Base-by-base conservation (phyloP, 345 rosid species). In the Lagerstroemia speciosa region DNA sequence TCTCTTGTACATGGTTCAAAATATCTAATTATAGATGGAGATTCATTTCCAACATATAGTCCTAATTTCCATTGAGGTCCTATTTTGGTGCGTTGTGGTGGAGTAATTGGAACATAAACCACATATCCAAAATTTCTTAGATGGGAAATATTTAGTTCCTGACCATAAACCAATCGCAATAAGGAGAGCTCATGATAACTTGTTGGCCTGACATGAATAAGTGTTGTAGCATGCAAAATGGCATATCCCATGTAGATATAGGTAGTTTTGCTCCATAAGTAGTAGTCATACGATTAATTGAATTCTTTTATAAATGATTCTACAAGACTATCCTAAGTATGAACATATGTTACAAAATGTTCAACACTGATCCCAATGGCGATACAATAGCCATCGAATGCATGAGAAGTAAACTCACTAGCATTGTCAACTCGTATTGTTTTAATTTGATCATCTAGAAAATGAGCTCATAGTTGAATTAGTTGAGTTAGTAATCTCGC, bases 371-470 rank as follows among this genome's bases (percentile, higher is more conserved):
- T 34, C 46, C 74, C 0, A 24, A 34, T 52, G 69, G n/a, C n/a
- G n/a, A n/a, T n/a, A n/a, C n/a, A n/a, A n/a, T 58, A 78, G 0
- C 26, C 43, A 62, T 72, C 6, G 26, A 72, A 75, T 9, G 36
- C 5, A n/a, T 69, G 20, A 1, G 53, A 66, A 2, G 64, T 66
- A 63, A 75, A 78, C 69, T 75, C 53, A 24, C 60, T 12, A 45
- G 1, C 33, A 67, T 75, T 75, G 66, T 69, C 69, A 31, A 68
- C 17, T 22, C 9, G 16, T 26, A 64, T 67, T 2, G n/a, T 20
- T 41, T 78, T 75, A 8, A 75, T 72, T 50, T 17, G 41, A 66
- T 53, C 43, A 70, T 72, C 8, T 0, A 50, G 38, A 64, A 67
- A 78, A 0, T 45, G 1, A n/a, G n/a, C n/a, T n/a, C n/a, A n/a